These are phyloP conservation scores for Plasmodium gonderi DNA, from an alignment of 169 alveolate species.

Conservation along the genomic window DNA sequence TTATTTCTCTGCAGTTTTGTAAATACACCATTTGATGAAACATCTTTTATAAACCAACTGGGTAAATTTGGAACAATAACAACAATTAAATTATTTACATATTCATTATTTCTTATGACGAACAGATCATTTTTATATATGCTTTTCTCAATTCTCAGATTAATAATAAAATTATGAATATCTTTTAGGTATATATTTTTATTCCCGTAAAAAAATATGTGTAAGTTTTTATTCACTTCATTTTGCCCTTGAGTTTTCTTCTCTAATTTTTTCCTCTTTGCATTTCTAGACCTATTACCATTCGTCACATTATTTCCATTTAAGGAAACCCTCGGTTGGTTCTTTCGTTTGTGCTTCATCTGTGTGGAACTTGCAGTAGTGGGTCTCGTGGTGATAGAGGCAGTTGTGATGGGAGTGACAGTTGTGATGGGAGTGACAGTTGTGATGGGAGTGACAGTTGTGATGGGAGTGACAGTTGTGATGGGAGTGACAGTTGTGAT, in stretches of 20 bases:
- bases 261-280: slow-evolving; percentile 3
- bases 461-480: too few relatives aligned
- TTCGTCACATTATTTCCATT: not conserved
- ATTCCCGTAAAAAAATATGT: slow-evolving; percentile 27
- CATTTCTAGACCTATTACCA: not conserved
- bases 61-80: slow-evolving; percentile 42
- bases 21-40: slow-evolving; percentile 37
- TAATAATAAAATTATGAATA: slow-evolving; percentile 52
- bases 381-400: not conserved
- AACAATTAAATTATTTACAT: slow-evolving; percentile 43
- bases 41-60: slow-evolving; percentile 27
- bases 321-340: not conserved
- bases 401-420: not conserved
- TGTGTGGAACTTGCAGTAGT: too few relatives aligned
- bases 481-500: too few relatives aligned
- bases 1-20: slow-evolving; percentile 49
- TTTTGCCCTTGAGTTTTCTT: not conserved
- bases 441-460: too few relatives aligned
- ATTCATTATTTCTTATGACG: slow-evolving; percentile 35
- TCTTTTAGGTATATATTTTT: slow-evolving; percentile 48
- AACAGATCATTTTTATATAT: slow-evolving; percentile 33
- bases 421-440: too few relatives aligned
- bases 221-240: not conserved
- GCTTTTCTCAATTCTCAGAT: slow-evolving; percentile 20
- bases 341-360: slow-evolving; percentile 23